A percentile compares a stretch with the other conserved stretches of the same genome.
These are phyloP conservation scores for Daphne laureola DNA, from an alignment of 441 rosid genomes.

Conservation along the genomic window DNA sequence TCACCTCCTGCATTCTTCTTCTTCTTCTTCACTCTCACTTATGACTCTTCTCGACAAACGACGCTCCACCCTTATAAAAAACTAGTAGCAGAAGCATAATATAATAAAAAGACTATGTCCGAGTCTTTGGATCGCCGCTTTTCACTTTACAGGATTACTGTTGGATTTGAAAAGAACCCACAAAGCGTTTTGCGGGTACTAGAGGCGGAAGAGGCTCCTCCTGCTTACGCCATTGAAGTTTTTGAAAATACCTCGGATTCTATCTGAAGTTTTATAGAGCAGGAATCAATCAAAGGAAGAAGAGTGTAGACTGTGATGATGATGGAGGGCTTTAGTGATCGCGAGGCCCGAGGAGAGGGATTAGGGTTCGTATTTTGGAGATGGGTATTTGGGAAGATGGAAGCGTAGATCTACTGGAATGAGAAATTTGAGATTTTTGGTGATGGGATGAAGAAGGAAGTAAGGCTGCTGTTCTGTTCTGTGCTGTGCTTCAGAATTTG, in stretches of 20 bases:
- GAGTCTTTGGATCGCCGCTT: slow-evolving; percentile 3
- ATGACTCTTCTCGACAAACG: slow-evolving; percentile 5
- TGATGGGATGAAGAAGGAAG: no score
- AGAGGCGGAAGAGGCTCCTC: background rate
- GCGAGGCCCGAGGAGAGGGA: no score
- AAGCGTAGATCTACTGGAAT: slow-evolving; percentile 16
- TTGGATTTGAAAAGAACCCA: slow-evolving; percentile 31
- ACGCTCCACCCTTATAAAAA: slow-evolving; percentile 77
- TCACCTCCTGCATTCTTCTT: slow-evolving; percentile 48
- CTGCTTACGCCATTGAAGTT: slow-evolving; percentile 4
- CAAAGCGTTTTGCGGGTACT: no score
- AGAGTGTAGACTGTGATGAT: no score
- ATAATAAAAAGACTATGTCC: slow-evolving; percentile 11
- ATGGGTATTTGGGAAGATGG: no score
- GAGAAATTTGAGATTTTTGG: slow-evolving; percentile 11
- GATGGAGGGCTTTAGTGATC: no score
- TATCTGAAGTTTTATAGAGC: slow-evolving; percentile 19
- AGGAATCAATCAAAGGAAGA: no score
- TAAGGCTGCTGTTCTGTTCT: no score
- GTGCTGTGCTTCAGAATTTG: no score
- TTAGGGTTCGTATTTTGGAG: no score
- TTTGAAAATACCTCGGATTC: slow-evolving; percentile 36
- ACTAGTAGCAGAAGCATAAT: slow-evolving; percentile 33
- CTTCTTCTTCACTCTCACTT: slow-evolving; percentile 1
- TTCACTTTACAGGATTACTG: slow-evolving; percentile 22